These are phyloP conservation scores for Lyophyllum decastes DNA, from an alignment of 768 basidiomycete genomes.

Conservation along the genomic window DNA sequence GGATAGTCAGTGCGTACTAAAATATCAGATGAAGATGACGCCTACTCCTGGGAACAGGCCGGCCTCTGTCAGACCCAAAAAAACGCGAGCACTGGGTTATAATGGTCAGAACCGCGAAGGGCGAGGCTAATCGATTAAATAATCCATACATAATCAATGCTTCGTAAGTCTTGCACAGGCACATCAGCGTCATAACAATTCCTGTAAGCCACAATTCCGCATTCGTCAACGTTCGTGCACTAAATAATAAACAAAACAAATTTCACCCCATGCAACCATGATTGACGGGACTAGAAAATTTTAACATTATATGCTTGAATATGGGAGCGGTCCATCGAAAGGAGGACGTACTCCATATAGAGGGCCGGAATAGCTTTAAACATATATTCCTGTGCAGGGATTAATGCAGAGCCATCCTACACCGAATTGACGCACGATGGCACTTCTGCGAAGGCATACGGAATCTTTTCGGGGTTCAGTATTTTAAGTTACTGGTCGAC, in stretches of 20 bases:
- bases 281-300: conserved; percentile 27
- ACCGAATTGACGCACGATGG: conserved; percentile 27
- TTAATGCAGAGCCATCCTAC: background rate
- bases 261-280: conserved; percentile 32
- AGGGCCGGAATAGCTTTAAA: conserved; percentile 32
- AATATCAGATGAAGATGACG: background rate
- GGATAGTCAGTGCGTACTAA: background rate
- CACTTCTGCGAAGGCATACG: conserved; percentile 35
- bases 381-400: conserved; percentile 26
- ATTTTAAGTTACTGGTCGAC: background rate
- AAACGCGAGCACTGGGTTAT: conserved; percentile 34
- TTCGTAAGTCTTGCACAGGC: conserved; percentile 30
- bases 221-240: background rate
- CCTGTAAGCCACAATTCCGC: conserved; percentile 11
- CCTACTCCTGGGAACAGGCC: conserved; percentile 40
- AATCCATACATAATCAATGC: conserved; percentile 28
- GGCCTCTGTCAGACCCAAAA: conserved; percentile 40
- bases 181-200: conserved; percentile 33
- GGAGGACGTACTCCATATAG: conserved; percentile 29
- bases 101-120: background rate
- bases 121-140: background rate
- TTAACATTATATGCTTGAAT: no score
- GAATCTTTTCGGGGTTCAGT: conserved; percentile 19
- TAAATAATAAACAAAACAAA: background rate
- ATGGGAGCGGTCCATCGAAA: no score